Percentiles rank a stretch among this genome's conserved stretches.
phyloP scores from a whole-genome alignment of 2,329 filamentous ascomycete species.

The Alternaria angustiovoidea region DNA sequence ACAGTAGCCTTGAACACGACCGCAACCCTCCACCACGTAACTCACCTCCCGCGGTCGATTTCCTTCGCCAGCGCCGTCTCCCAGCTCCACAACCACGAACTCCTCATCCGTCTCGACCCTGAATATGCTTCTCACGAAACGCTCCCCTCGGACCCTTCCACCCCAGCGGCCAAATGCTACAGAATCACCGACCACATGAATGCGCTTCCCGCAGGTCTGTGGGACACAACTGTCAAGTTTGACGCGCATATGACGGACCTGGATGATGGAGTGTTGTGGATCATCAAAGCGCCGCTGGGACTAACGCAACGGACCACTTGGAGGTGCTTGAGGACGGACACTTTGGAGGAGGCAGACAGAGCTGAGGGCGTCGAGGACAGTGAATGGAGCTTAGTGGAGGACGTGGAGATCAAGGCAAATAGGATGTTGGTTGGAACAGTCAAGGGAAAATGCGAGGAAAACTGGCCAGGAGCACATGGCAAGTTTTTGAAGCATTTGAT shows the following conservation, averaged over 20 bases:
- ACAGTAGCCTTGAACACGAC: slow-evolving; percentile 44
- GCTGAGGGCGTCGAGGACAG: slow-evolving; percentile 20
- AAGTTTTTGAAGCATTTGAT: slow-evolving; percentile 39
- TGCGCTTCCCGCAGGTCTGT: slow-evolving; percentile 45
- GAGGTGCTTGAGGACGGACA: slow-evolving; percentile 35
- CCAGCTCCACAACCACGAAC: slow-evolving; percentile 47
- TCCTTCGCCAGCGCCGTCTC: slow-evolving; percentile 31
- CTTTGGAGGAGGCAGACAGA: slow-evolving; percentile 20
- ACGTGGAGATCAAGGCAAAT: slow-evolving; percentile 47
- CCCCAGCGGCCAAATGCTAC: slow-evolving; percentile 44
- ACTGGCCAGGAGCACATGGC: slow-evolving; percentile 45
- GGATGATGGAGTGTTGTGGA: slow-evolving; percentile 45
- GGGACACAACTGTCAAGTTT: slow-evolving; percentile 48
- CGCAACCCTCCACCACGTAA: slow-evolving; percentile 45
- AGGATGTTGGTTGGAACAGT: slow-evolving; percentile 46
- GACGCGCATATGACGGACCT: slow-evolving; percentile 45
- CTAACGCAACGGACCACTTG: slow-evolving; percentile 45
- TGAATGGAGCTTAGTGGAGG: slow-evolving; percentile 47
- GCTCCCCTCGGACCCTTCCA: slow-evolving; percentile 27
- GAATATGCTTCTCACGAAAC: slow-evolving; percentile 46
- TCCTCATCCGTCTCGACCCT: slow-evolving; percentile 49
- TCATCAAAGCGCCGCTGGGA: slow-evolving; percentile 48
- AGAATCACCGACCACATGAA: slow-evolving; percentile 50
- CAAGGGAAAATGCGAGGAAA: slow-evolving; percentile 48
- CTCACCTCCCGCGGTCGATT: slow-evolving; percentile 39